Base-by-base conservation (phyloP, 768 basidiomycete species). In the Phylloporus sp. region DNA sequence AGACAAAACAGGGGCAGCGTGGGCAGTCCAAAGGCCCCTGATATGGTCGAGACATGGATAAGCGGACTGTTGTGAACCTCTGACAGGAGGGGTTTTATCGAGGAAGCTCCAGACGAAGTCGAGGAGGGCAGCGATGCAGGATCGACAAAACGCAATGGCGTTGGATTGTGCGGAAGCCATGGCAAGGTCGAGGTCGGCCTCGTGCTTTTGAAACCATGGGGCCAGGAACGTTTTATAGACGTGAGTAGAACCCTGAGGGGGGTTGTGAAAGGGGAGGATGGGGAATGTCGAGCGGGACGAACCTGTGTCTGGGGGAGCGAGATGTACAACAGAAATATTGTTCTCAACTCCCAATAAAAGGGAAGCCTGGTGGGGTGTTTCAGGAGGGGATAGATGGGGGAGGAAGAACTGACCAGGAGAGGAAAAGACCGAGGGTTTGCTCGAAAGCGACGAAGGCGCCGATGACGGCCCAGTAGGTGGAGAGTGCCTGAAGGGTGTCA, bases 291-390 rank as follows among this genome's bases (percentile, higher is more conserved):
- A 26, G 38, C n/a, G 21, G 32, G 27, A 65, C 69, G 38, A 47
- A 80, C 85, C 75, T 84, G 75, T 1, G 76, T 83, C 67, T 85
- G 83, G 7, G 84, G 84, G 15, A 87, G 74, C 9, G 83, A 67
- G 35, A 87, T 62, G 68, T 81, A 87, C 21, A 87, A 69, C 4
- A 87, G 60, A 60, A 86, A 79, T 4, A 80, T 20, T n/a, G 81
- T 84, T 55, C 85, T 80, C 42, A 78, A 36, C 57, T 87, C 86
- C 79, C 80, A 85, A 59, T 86, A 87, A 60, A 88, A 84, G 7
- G 86, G 85, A 33, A 87, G 57, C 85, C 85, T 85, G 43, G 6
- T n/a, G n/a, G 9, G n/a, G 32, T 17, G 47, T 33, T 44, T 63
- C 27, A 59, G 53, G 38, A 46, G 2, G 18, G 2, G 9, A 5